Conservation (phyloP, 495 filamentous ascomycete species). For the Daldinia grandis region DNA sequence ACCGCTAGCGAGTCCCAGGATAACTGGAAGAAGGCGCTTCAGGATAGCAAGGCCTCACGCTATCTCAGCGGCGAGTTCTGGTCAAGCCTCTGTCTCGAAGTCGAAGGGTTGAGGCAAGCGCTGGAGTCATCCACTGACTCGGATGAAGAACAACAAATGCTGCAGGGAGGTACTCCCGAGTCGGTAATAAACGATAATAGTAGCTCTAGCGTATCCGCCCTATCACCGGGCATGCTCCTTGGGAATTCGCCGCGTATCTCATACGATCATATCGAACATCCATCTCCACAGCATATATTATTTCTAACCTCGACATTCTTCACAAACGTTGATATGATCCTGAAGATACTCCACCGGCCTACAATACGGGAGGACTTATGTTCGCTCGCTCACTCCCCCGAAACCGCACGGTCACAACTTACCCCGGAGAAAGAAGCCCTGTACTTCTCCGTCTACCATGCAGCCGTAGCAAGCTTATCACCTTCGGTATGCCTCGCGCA, state of each 20-base stretch:
- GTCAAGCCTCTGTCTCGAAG: conserved; percentile 78
- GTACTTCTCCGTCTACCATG: conserved; percentile 70
- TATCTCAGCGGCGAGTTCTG: conserved; percentile 85
- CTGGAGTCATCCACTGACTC: conserved; percentile 52
- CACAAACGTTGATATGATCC: conserved; percentile 64
- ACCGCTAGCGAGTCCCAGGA: conserved; percentile 23
- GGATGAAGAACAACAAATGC: conserved; percentile 52
- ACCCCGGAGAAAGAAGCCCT: conserved; percentile 57
- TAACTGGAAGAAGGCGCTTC: conserved; percentile 29
- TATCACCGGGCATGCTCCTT: conserved; percentile 58
- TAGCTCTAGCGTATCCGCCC: conserved; percentile 65
- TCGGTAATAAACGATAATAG: conserved; percentile 45
- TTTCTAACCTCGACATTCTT: conserved; percentile 64
- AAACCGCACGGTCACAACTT: conserved; percentile 35
- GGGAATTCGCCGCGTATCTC: conserved; percentile 55
- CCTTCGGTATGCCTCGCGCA: conserved; percentile 50
- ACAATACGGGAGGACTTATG: conserved; percentile 51
- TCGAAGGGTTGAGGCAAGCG: conserved; percentile 51
- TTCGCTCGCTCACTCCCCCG: conserved; percentile 50
- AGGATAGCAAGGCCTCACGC: conserved; percentile 47
- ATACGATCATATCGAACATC: conserved; percentile 41
- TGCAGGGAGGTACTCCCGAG: conserved; percentile 54
- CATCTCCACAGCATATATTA: conserved; percentile 69
- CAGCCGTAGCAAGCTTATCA: conserved; percentile 63
- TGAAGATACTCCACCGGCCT: conserved; percentile 62